Percentiles rank a stretch among this genome's conserved stretches.
Evolutionary conservation across 371 early-diverging fungal genomes (phyloP).

Genomic region (Gilbertella persicaria): DNA sequence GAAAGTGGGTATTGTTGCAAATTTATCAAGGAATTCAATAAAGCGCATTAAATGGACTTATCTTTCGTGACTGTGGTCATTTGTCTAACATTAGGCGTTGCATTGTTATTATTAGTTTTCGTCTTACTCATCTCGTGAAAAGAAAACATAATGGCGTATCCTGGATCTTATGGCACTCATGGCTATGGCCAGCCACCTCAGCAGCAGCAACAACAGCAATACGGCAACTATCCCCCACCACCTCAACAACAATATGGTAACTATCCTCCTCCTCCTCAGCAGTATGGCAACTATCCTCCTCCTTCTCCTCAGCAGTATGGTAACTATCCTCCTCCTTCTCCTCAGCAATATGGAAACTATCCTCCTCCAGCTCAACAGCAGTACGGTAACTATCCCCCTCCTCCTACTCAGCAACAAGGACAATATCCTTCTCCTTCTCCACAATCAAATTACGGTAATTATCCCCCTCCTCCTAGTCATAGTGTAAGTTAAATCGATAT

Average conservation of each 20-base stretch:
- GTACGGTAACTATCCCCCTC: background rate
- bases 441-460: constrained; percentile 9
- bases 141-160: constrained; percentile 27
- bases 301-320: constrained; percentile 4
- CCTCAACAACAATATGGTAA: constrained; percentile 8
- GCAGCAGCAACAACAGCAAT: constrained; percentile 5
- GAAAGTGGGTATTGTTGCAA: too few species aligned
- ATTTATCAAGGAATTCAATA: too few species aligned
- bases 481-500: background rate
- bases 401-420: background rate
- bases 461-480: constrained; percentile 4
- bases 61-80: too few species aligned
- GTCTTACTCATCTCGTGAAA: too few species aligned
- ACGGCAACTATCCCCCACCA: constrained; percentile 9
- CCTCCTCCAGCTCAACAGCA: constrained; percentile 16
- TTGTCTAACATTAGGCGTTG: too few species aligned
- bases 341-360: constrained; percentile 1
- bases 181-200: constrained; percentile 23
- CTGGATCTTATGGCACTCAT: constrained; percentile 25
- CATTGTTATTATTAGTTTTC: too few species aligned
- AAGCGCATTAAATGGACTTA: too few species aligned
- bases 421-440: constrained; percentile 1
- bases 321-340: constrained; percentile 8
- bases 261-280: constrained; percentile 2
- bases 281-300: constrained; percentile 12